phyloP scores from a whole-genome alignment of 805 yeast genomes.

The Candida boleticola region DNA sequence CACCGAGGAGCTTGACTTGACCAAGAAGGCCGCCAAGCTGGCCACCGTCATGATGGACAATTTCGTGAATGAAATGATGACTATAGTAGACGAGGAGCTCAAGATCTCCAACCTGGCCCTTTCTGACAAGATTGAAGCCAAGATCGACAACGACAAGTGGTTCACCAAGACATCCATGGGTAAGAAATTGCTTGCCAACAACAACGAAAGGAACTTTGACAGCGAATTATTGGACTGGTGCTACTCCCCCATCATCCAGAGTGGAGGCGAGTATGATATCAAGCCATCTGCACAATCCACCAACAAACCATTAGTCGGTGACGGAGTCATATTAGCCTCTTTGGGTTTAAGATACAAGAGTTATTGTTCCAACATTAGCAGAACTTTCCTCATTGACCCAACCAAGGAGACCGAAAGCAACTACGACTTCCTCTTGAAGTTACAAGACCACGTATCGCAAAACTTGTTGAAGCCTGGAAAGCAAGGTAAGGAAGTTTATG shows the following conservation, averaged over 20 bases:
- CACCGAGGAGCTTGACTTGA: slow-evolving; percentile 63
- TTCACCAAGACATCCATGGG: slow-evolving; percentile 51
- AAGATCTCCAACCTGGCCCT: slow-evolving; percentile 70
- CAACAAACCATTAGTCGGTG: slow-evolving; percentile 57
- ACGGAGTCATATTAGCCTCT: slow-evolving; percentile 78
- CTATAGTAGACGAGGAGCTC: slow-evolving; percentile 80
- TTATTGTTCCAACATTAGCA: slow-evolving; percentile 82
- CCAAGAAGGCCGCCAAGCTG: slow-evolving; percentile 72
- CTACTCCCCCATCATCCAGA: slow-evolving; percentile 85
- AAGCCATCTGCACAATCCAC: slow-evolving; percentile 80
- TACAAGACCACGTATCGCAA: slow-evolving; percentile 64
- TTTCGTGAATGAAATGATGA: slow-evolving; percentile 85
- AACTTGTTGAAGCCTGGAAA: slow-evolving; percentile 63
- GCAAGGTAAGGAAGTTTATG: slow-evolving; percentile 64
- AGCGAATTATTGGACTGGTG: slow-evolving; percentile 85
- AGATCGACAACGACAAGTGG: slow-evolving; percentile 73
- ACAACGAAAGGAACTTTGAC: slow-evolving; percentile 56
- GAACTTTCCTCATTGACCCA: slow-evolving; percentile 90
- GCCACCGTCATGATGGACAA: slow-evolving; percentile 76
- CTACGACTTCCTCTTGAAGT: slow-evolving; percentile 69
- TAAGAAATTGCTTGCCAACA: slow-evolving; percentile 46
- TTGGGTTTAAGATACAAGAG: slow-evolving; percentile 84
- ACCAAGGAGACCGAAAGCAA: slow-evolving; percentile 72
- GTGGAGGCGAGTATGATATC: slow-evolving; percentile 82
- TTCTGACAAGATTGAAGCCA: slow-evolving; percentile 73